Base-by-base conservation (phyloP, 257 asterid species). In the Phtheirospermum japonicum region DNA sequence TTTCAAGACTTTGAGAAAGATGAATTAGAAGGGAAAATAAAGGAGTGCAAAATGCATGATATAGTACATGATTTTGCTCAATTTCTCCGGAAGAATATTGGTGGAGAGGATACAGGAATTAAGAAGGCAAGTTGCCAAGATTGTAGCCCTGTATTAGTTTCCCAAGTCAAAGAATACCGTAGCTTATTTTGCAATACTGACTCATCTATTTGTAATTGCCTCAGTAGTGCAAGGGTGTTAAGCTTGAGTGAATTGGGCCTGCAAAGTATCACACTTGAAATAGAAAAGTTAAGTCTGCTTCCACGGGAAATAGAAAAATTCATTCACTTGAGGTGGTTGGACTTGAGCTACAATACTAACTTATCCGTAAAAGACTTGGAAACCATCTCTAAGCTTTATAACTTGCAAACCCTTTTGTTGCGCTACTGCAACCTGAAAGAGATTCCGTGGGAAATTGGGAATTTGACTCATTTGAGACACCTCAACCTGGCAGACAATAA, bases 251-350 rank as follows among this genome's bases (percentile, higher is more conserved):
- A 54, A 34, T 43, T 26, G 10, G 31, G n/a, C n/a, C n/a, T n/a
- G n/a, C n/a, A n/a, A n/a, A n/a, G 63, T n/a, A n/a, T n/a, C n/a
- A n/a, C n/a, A n/a, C n/a, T n/a, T n/a, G n/a, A n/a, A n/a, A n/a
- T n/a, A n/a, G n/a, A n/a, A n/a, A n/a, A n/a, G n/a, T n/a, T n/a
- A n/a, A n/a, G n/a, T n/a, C n/a, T n/a, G 42, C 40, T 63, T 26
- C 73, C 74, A 17, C 55, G 13, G 11, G 64, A 63, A 14, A 36
- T 68, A 6, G 49, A 63, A 28, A 72, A 42, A 6, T 46, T 76
- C 33, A 43, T 64, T 54, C 77, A 72, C 56, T 32, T 76, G 46
- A 68, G 71, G 59, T 64, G 40, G 58, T 54, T 77, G 59, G 64
- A 66, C 45, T 14, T 74, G 26, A 48, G 63, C 12, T 7, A 36